Evolutionary conservation across 345 rosid genomes (phyloP).

Genomic region (Arabidopsis arenosa): DNA sequence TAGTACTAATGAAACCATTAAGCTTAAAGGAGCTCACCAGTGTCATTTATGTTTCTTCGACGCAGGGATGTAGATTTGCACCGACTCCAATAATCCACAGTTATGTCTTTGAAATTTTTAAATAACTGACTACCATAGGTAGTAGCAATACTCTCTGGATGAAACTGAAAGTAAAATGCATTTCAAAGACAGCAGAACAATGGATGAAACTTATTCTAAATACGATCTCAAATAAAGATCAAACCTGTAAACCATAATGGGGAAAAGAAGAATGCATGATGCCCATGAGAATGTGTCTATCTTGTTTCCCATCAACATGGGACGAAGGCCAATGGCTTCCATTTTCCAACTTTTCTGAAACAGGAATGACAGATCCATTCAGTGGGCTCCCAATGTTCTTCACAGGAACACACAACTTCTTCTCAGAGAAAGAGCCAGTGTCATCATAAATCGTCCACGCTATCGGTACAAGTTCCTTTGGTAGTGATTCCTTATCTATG

Average conservation of each 20-base stretch:
- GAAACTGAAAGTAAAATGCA: conserved; percentile 65
- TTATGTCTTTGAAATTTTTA: conserved; percentile 76
- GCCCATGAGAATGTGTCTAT: conserved; percentile 76
- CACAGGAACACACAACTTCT: conserved; percentile 43
- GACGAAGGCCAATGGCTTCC: conserved; percentile 45
- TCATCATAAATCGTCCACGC: conserved; percentile 76
- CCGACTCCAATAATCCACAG: conserved; percentile 73
- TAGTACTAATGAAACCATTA: conserved; percentile 1
- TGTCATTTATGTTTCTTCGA: conserved; percentile 49
- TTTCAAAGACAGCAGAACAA: conserved; percentile 39
- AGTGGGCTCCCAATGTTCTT: conserved; percentile 41
- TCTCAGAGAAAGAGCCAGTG: conserved; percentile 59
- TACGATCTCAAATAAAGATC: conserved; percentile 20
- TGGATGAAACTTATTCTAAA: conserved; percentile 7
- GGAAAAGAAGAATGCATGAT: conserved; percentile 87
- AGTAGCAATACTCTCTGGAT: conserved; percentile 97
- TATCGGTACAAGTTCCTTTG: conserved; percentile 79
- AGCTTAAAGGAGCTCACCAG: conserved; percentile 57
- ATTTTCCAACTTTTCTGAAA: conserved; percentile 44
- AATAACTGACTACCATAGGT: conserved; percentile 75
- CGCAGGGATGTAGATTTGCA: conserved; percentile 45
- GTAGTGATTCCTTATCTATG: conserved; percentile 79
- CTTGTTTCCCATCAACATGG: conserved; percentile 37
- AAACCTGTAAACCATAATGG: conserved; percentile 95
- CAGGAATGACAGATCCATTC: conserved; percentile 36